Evolutionary conservation across 176 grass and related monocot species (phyloP).

Genomic region (Hordeum marinum): DNA sequence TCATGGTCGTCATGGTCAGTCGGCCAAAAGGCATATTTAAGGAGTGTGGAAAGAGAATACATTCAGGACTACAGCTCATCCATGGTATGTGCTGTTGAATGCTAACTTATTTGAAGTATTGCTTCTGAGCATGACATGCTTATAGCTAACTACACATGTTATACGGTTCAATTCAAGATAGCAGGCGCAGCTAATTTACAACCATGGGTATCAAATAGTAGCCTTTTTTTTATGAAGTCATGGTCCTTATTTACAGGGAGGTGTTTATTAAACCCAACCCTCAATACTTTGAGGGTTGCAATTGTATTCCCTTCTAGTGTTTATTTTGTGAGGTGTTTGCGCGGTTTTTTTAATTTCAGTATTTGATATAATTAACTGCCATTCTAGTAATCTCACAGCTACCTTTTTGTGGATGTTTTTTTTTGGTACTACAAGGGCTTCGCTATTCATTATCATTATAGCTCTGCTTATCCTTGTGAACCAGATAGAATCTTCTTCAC

Average conservation of each 20-base stretch:
- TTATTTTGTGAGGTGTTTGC: background rate
- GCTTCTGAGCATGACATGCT: background rate
- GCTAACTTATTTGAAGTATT: slow-evolving; percentile 1
- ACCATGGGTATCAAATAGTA: background rate
- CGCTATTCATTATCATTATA: background rate
- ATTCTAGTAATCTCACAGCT: background rate
- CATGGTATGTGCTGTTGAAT: slow-evolving; percentile 54
- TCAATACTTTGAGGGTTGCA: background rate
- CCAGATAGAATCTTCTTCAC: background rate
- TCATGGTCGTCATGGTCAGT: slow-evolving; percentile 90
- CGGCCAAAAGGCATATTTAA: slow-evolving; percentile 92
- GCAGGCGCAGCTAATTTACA: slow-evolving; percentile 10
- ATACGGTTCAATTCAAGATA: slow-evolving; percentile 15
- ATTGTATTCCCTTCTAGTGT: background rate
- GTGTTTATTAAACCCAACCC: background rate
- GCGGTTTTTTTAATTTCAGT: background rate
- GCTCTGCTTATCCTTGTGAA: background rate
- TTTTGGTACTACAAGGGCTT: background rate
- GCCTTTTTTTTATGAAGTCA: background rate
- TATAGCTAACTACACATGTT: slow-evolving; percentile 4
- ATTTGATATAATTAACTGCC: background rate
- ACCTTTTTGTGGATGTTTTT: background rate
- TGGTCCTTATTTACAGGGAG: background rate
- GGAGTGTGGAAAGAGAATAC: slow-evolving; percentile 88
- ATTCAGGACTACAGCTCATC: slow-evolving; percentile 73